Evolutionary conservation across 192 early-diverging fungal species (phyloP), one percentile per base, ranked within the genome.

Genomic region (Backusella morwellensis): DNA sequence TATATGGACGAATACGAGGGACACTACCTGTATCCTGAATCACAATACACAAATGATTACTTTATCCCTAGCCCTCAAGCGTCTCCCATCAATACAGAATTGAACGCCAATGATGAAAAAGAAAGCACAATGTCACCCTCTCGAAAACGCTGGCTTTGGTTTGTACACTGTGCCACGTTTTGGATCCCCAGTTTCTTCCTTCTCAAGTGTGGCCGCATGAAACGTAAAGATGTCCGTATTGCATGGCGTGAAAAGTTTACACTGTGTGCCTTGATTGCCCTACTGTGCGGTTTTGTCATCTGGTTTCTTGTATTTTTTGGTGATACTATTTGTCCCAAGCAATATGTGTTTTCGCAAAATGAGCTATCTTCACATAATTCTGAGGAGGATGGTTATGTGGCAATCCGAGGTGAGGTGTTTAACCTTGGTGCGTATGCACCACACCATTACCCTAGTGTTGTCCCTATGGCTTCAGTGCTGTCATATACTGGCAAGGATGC

Each of bases 221-320:
- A 90, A 82, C 89, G 90, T 59, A 87, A 83, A 38, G 93, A 95
- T 78, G 86, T 95, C 67, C 93, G 91, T 41, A 88, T 95, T 84
- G 98, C 98, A 12, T 99, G 98, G 98, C 90, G 98, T 70, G 98
- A 99, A 83, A 98, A 99, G 83, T 89, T 97, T 6, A 93, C 98
- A 5, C 87, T 99, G 19, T 96, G 95, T 77, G 75, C 93, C 76
- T 83, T 99, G 68, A 95, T 97, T 66, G 83, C 91, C 15, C 85
- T 95, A 59, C 75, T 97, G 70, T 94, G 92, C 41, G 86, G 78
- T 12, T 79, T 92, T 80, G 89, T 97, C 66, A 87, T 98, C 35
- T 96, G 97, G 82, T 92, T 96, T 77, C 94, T 95, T 36, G 93
- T 87, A 15, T 87, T 88, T 29, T 85, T 94, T 68, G 93, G 93